Conservation (phyloP, 2,329 filamentous ascomycete species). For the Hymenoscyphus albidus region DNA sequence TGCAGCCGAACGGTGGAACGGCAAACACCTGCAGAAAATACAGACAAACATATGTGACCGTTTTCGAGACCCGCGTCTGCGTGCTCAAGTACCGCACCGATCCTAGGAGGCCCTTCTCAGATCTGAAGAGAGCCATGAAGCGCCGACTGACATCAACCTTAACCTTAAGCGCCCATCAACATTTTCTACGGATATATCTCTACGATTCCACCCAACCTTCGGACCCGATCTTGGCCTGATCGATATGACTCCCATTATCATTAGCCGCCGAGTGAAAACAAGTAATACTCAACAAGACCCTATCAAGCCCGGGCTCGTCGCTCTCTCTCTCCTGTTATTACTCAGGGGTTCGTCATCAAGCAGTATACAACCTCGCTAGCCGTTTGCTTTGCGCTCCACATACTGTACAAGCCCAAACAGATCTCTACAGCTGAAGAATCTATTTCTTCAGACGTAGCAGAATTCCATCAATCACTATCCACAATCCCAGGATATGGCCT, state of each 20-base stretch:
- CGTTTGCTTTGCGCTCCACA: background rate
- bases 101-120: background rate
- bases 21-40: constrained; percentile 14
- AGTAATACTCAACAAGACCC: background rate
- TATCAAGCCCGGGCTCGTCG: background rate
- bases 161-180: background rate
- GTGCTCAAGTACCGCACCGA: background rate
- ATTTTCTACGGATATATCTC: constrained; percentile 4
- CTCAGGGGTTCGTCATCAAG: background rate
- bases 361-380: background rate
- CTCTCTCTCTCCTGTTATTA: background rate
- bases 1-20: constrained; percentile 6
- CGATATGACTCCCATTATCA: background rate
- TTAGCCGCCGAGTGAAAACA: background rate
- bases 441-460: background rate
- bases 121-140: background rate
- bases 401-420: background rate
- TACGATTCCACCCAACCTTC: background rate
- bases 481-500: background rate
- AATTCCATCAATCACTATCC: background rate
- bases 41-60: constrained; percentile 11
- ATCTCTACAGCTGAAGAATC: background rate
- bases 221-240: background rate
- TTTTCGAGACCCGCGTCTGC: constrained; percentile 8
- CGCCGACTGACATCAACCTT: background rate